Evolutionary conservation across 1,284 basidiomycete species (phyloP), one percentile per base, ranked within the genome.

Genomic region (Peniophora sp.): DNA sequence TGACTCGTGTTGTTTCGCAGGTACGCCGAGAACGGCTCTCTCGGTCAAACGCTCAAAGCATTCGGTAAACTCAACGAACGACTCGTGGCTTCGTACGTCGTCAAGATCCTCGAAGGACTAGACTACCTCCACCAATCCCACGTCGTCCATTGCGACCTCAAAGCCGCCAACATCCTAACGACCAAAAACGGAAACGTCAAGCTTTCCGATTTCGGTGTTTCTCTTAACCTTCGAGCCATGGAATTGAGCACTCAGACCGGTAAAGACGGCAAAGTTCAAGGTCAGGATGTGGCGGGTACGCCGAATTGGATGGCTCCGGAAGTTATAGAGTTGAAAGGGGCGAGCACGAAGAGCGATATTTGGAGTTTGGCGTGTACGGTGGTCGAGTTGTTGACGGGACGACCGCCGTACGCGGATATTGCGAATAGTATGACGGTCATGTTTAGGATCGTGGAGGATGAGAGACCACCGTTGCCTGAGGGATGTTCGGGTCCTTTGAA

Each of bases 221-320:
- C 95, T n/a, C 89, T 97, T 49, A 97, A 97, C 56, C 86, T 99
- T 68, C 91, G 96, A 59, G 96, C 95, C 0, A 85, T 98, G 75
- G 93, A 94, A 59, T n/a, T n/a, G n/a, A n/a, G n/a, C n/a, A n/a
- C n/a, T n/a, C n/a, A n/a, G n/a, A n/a, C n/a, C n/a, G n/a, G n/a
- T n/a, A n/a, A n/a, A n/a, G n/a, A n/a, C n/a, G n/a, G n/a, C n/a
- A 75, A 88, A 47, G 91, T 92, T 66, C 83, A 83, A 62, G n/a
- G n/a, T n/a, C 88, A 92, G 65, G 83, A 88, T 59, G 89, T 95
- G 11, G 90, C 92, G 3, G 95, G 94, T 11, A 97, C 94, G 5
- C 94, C 94, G 2, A 96, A 97, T 61, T 97, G 94, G 94, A 97
- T 97, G 93, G 93, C 94, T 2, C 94, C 95, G 1, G 94, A 97